phyloP scores from a whole-genome alignment of 1,139 yeast genomes.

The Kluyveromyces marxianus region DNA sequence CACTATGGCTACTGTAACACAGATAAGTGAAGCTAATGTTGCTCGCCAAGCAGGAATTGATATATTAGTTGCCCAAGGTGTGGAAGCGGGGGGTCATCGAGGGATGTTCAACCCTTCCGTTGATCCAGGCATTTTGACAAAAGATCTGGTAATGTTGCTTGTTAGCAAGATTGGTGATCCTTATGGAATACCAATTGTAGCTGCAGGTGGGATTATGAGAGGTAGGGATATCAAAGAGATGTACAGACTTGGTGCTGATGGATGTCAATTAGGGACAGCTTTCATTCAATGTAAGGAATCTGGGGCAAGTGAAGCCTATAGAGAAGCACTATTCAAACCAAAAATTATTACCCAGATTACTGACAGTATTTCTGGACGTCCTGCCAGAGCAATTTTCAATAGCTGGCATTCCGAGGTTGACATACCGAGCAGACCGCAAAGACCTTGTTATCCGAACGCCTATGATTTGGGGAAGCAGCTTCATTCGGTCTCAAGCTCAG shows the following conservation, averaged over 20 bases:
- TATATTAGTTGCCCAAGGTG: conserved; percentile 43
- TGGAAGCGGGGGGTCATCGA: conserved; percentile 51
- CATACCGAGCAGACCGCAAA: not conserved
- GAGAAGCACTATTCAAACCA: conserved; percentile 1
- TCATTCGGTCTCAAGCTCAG: not conserved
- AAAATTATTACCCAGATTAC: conserved; percentile 10
- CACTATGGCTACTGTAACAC: conserved; percentile 39
- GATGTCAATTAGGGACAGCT: conserved; percentile 42
- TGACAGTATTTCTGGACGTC: conserved; percentile 36
- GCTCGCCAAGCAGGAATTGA: conserved; percentile 31
- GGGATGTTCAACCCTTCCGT: conserved; percentile 35
- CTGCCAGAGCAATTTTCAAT: conserved; percentile 34
- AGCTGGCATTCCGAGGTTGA: not conserved
- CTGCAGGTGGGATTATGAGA: conserved; percentile 43
- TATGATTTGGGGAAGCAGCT: not conserved
- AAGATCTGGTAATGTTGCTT: conserved; percentile 12
- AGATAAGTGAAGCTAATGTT: conserved; percentile 33
- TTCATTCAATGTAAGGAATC: conserved; percentile 37
- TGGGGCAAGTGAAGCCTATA: conserved; percentile 6
- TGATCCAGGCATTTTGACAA: conserved; percentile 36
- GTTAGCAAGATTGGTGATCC: not conserved
- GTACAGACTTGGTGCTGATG: conserved; percentile 37
- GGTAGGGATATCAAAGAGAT: conserved; percentile 26
- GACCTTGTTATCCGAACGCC: not conserved
- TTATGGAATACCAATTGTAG: conserved; percentile 19